A percentile compares a stretch with the other conserved stretches of the same genome.
These are phyloP conservation scores for Boletellus deceptivus DNA, from an alignment of 1,284 basidiomycete species.

Conservation along the genomic window DNA sequence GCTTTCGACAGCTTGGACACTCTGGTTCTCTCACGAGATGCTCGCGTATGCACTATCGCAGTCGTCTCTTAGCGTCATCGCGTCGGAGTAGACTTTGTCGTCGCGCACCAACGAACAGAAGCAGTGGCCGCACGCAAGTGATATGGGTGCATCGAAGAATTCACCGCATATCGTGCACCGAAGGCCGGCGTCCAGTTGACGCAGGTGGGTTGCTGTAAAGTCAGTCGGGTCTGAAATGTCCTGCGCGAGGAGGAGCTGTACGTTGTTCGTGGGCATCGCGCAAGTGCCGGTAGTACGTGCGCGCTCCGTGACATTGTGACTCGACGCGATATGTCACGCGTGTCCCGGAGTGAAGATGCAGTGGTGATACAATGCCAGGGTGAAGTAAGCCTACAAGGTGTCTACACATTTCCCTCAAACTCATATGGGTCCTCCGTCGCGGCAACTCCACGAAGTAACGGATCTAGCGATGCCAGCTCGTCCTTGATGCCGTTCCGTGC, in stretches of 20 bases:
- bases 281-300: neutral
- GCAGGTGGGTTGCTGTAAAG: constrained; percentile 61
- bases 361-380: constrained; percentile 27
- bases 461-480: constrained; percentile 77
- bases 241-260: constrained; percentile 30
- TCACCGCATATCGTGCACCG: constrained; percentile 73
- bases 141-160: constrained; percentile 66
- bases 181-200: constrained; percentile 57
- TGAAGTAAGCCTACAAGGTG: constrained; percentile 10
- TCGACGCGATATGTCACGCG: constrained; percentile 23
- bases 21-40: constrained; percentile 54
- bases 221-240: constrained; percentile 66
- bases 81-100: neutral
- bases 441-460: constrained; percentile 60
- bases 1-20: constrained; percentile 65
- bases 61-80: constrained; percentile 2
- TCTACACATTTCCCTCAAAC: constrained; percentile 46
- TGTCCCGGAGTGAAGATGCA: constrained; percentile 14
- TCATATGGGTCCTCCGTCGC: constrained; percentile 47
- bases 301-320: constrained; percentile 30
- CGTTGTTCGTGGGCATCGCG: constrained; percentile 29
- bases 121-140: constrained; percentile 68
- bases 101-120: constrained; percentile 71
- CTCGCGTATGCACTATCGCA: constrained; percentile 60
- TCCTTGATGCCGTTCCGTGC: constrained; percentile 78